Conservation (phyloP, 352 stramenopile genomes). For the Pilasporangium apinafurcum region DNA sequence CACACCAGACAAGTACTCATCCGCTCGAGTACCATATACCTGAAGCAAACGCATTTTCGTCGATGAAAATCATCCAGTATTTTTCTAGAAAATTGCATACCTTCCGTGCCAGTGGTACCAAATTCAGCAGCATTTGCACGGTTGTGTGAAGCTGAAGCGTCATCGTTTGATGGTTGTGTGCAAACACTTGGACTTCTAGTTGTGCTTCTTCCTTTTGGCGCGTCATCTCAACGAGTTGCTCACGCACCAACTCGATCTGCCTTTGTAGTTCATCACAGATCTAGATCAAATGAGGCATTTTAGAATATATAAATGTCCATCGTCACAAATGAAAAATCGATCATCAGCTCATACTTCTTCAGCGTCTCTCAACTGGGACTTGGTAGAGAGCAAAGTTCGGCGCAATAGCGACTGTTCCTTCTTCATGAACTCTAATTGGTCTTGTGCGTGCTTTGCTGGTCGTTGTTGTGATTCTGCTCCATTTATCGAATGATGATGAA, state of each 20-base stretch:
- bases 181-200: constrained; percentile 44
- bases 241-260: constrained; percentile 21
- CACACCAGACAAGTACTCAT: constrained; percentile 52
- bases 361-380: constrained; percentile 34
- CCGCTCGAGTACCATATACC: constrained; percentile 51
- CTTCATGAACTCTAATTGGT: constrained; percentile 59
- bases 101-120: constrained; percentile 57
- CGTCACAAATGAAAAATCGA: neutral
- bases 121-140: constrained; percentile 65
- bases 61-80: neutral
- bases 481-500: constrained; percentile 17
- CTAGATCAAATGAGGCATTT: too few species aligned
- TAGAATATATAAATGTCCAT: too few species aligned
- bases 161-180: constrained; percentile 66
- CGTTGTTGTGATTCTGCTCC: constrained; percentile 19
- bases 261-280: constrained; percentile 11
- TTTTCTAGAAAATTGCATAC: constrained; percentile 6
- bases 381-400: constrained; percentile 34
- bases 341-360: constrained; percentile 23
- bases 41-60: constrained; percentile 6
- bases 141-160: constrained; percentile 66
- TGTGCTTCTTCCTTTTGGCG: constrained; percentile 53
- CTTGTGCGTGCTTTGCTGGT: constrained; percentile 38
- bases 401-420: constrained; percentile 48
- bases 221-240: constrained; percentile 23